Conservation (phyloP, 306 rosid species). For the Delonix regia region DNA sequence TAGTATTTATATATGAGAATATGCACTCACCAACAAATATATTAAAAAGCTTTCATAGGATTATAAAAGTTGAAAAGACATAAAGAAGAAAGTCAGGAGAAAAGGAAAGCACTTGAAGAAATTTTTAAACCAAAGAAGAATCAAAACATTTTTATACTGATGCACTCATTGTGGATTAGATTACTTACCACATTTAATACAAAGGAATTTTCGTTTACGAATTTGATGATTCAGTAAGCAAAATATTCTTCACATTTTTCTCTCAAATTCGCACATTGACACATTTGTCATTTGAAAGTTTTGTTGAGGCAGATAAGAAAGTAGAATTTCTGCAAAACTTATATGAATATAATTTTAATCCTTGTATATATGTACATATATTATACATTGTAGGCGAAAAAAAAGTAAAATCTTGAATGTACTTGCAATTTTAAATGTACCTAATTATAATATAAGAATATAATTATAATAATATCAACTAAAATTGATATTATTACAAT, state of each 20-base stretch:
- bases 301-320: neutral
- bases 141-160: conserved; percentile 9
- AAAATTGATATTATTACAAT: no score
- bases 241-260: neutral
- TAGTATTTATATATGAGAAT: no score
- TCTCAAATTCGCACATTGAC: neutral
- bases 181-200: neutral
- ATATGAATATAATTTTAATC: no score
- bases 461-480: no score
- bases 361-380: no score
- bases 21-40: neutral
- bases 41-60: neutral
- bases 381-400: no score
- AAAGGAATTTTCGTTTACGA: conserved; percentile 17
- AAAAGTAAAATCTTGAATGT: no score
- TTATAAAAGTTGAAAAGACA: neutral
- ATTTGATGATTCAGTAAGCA: neutral
- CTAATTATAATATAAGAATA: no score
- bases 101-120: conserved; percentile 12
- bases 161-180: neutral
- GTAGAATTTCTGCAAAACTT: neutral
- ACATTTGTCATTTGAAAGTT: no score
- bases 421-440: no score
- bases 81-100: neutral
- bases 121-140: neutral